Evolutionary conservation across 208 protist genomes (phyloP).

Genomic region (Porcisia hertigi): DNA sequence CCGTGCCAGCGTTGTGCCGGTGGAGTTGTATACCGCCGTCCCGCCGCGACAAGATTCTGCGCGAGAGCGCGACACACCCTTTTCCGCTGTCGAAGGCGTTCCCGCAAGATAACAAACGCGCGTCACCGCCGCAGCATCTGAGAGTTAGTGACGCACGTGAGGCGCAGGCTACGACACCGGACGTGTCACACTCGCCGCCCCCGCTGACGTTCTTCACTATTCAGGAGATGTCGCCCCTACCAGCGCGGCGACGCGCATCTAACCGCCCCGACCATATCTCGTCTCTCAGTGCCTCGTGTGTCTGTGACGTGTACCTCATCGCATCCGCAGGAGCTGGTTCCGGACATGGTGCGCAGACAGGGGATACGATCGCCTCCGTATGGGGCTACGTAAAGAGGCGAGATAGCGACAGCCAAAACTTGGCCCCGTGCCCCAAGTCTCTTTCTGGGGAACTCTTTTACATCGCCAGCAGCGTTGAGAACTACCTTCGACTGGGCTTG

Average conservation of each 20-base stretch:
- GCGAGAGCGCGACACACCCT: conserved; percentile 14
- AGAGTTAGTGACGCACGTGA: background rate
- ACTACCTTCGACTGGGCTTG: conserved; percentile 63
- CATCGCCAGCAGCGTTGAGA: conserved; percentile 48
- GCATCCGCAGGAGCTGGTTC: conserved; percentile 2
- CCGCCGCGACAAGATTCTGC: conserved; percentile 17
- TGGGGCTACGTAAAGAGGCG: conserved; percentile 25
- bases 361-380: conserved; percentile 7
- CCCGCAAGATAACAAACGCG: background rate
- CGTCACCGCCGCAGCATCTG: background rate
- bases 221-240: conserved; percentile 19
- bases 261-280: conserved; percentile 9
- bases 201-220: conserved; percentile 28
- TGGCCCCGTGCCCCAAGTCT: background rate
- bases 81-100: conserved; percentile 17
- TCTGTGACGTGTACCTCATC: conserved; percentile 27
- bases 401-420: background rate
- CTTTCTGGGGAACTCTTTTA: conserved; percentile 57
- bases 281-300: conserved; percentile 19
- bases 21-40: conserved; percentile 14
- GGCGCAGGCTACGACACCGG: background rate
- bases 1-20: conserved; percentile 22
- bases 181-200: background rate
- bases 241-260: conserved; percentile 11
- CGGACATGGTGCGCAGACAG: background rate